Evolutionary conservation across 2,329 filamentous ascomycete species (phyloP), one percentile per base, ranked within the genome.

Genomic region (Diaporthe australafricana): DNA sequence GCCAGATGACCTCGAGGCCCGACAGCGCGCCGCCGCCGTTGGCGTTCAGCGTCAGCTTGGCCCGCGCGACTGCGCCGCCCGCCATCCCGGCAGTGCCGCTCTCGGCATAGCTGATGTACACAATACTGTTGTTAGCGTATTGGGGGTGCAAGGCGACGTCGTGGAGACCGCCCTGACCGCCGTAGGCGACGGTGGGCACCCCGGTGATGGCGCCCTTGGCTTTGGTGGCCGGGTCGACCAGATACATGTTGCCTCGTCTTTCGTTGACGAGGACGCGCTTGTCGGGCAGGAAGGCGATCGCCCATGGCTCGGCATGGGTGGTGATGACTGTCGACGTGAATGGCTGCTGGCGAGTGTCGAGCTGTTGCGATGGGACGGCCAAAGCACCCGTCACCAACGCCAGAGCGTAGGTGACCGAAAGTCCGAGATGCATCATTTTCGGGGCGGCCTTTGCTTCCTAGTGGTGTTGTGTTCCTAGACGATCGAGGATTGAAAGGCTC

Each of bases 41-140:
- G 76, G 74, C 71, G 75, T 77, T 70, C 35, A 80, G 76, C 70
- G 75, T 77, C 63, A 80, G 76, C 74, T 75, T 79, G 73, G 78
- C 79, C 35, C 79, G 77, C 70, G 79, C 79, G 68, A 80, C 77
- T 65, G 77, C 79, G 48, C 76, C 78, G 47, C 78, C 77, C 47
- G 77, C 76, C 0, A 75, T 75, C 57, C 77, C 76, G 7, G 32
- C 32, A 30, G 30, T 70, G 71, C 77, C 76, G 55, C 69, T 72
- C 74, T 80, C 79, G 72, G 78, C 79, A 74, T 80, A 80, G 78
- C 78, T 80, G 75, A 80, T 71, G 68, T 80, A 80, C 5, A 80
- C 67, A 12, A 79, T 76, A 47, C 71, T 78, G 76, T 80, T 80
- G 48, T 79, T 73, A 53, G 76, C 74, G 72, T 78, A 80, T 1